Base-by-base conservation (phyloP, 495 filamentous ascomycete genomes). In the Darksidea phi region DNA sequence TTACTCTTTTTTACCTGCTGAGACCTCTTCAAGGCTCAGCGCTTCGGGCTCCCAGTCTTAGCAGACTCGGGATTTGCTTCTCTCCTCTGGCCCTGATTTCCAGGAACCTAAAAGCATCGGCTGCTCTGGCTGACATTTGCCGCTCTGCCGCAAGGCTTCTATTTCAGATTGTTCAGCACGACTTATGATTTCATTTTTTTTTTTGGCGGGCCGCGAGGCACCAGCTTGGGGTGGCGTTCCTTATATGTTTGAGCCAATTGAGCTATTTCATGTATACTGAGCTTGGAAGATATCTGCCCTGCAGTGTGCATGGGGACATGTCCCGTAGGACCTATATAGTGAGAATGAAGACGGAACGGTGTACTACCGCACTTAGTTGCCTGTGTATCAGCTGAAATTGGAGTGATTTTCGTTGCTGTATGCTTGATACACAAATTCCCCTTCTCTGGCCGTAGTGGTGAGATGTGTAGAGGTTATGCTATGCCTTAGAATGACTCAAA, bases 171-270 rank as follows among this genome's bases (percentile, higher is more conserved):
- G 28, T 7, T 34, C 28, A 24, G 43, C 20, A 63, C 38, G 60
- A 51, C 45, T 52, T 32, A 63, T 42, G 54, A 60, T 64, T 64
- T 64, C 61, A 21, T 64, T 38, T 64, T 54, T 64, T 38, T 64
- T 54, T 64, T 64, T 37, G 12, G 36, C 42, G 54, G 61, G 38
- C 55, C 43, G 51, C 43, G 42, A 64, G 53, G 54, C 47, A 52
- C n/a, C 48, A 54, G 54, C 61, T 25, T 20, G 45, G 18, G 45
- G 36, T 36, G 34, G 48, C 34, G 52, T 52, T 50, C 45, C 50
- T 50, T 10, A 20, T 26, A 20, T 48, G 36, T 61, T 38, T 42
- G 7, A 41, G 28, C 4, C 28, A 4, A 32, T 10, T 25, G 23
- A 52, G 10, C n/a, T 41, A 47, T 54, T 47, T 42, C 47, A 18